phyloP scores from a whole-genome alignment of 345 rosid genomes.

The Alliaria petiolata region DNA sequence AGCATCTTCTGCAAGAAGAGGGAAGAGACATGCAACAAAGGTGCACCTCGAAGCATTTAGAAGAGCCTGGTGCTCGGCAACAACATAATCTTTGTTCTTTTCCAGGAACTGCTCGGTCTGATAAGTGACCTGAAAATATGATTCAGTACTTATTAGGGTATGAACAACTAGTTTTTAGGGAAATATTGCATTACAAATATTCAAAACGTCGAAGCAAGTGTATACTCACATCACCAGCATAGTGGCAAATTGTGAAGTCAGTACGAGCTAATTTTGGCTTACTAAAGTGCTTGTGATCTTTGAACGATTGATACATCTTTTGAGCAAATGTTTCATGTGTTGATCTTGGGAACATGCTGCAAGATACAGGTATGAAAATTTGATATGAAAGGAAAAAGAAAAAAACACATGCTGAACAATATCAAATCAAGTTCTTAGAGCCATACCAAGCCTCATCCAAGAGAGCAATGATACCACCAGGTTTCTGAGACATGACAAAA shows the following conservation, averaged over 20 bases:
- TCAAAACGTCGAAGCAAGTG: conserved; percentile 9
- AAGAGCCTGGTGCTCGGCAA: conserved; percentile 94
- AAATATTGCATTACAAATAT: neutral
- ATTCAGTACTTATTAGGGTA: neutral
- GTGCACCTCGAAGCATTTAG: conserved; percentile 79
- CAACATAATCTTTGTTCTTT: conserved; percentile 96
- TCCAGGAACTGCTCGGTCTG: conserved; percentile 94
- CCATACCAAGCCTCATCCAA: conserved; percentile 96
- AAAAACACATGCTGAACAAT: conserved; percentile 6
- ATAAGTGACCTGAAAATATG: conserved; percentile 74
- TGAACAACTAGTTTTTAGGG: neutral
- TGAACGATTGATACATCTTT: conserved; percentile 95
- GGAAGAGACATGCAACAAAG: conserved; percentile 79
- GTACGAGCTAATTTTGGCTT: conserved; percentile 92
- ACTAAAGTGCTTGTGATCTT: conserved; percentile 78
- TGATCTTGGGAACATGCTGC: conserved; percentile 97
- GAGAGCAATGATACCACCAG: conserved; percentile 96
- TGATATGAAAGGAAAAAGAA: conserved; percentile 14
- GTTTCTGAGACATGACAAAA: conserved; percentile 56
- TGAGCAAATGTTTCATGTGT: conserved; percentile 98
- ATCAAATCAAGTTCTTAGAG: conserved; percentile 13
- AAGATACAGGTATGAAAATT: conserved; percentile 26
- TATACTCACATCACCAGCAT: conserved; percentile 92
- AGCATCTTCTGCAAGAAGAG: conserved; percentile 69
- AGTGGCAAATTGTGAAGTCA: conserved; percentile 95